These are phyloP conservation scores for Mytilinidion resinicola DNA, from an alignment of 495 filamentous ascomycete species.

Conservation along the genomic window DNA sequence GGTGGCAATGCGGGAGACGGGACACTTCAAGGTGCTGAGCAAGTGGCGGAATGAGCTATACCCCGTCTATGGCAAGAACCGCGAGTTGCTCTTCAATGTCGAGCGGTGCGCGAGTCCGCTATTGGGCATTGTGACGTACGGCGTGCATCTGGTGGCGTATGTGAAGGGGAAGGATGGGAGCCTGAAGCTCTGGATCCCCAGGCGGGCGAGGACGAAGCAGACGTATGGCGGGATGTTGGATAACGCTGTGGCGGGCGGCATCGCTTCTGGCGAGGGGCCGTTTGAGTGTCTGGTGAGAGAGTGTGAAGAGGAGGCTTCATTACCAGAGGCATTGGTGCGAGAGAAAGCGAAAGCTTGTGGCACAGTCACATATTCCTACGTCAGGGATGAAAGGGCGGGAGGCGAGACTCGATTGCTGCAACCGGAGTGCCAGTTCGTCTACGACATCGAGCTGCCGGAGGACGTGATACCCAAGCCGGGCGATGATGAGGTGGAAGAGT, in stretches of 20 bases:
- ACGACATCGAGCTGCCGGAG: constrained; percentile 72
- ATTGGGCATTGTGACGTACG: constrained; percentile 84
- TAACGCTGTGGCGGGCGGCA: constrained; percentile 89
- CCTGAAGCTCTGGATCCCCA: constrained; percentile 77
- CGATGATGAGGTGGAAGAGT: constrained; percentile 84
- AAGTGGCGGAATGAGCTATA: constrained; percentile 91
- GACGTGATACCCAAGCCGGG: constrained; percentile 64
- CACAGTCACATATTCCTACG: constrained; percentile 78
- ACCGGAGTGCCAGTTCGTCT: constrained; percentile 88
- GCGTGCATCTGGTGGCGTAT: constrained; percentile 83
- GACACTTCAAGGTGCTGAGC: constrained; percentile 62
- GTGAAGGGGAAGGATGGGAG: constrained; percentile 42
- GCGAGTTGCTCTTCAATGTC: constrained; percentile 63
- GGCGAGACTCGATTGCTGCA: constrained; percentile 85
- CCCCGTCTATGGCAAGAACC: constrained; percentile 62
- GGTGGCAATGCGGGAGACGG: constrained; percentile 54
- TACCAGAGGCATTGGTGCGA: constrained; percentile 65
- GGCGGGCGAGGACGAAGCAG: constrained; percentile 66
- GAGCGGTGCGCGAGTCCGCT: constrained; percentile 73
- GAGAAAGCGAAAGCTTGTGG: constrained; percentile 51
- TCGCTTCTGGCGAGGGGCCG: constrained; percentile 68
- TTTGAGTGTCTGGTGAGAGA: constrained; percentile 82
- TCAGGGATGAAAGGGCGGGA: constrained; percentile 68
- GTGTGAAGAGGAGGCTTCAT: constrained; percentile 79
- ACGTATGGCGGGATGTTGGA: constrained; percentile 86